phyloP scores from a whole-genome alignment of 1,139 yeast genomes.

The Torulaspora pretoriensis region DNA sequence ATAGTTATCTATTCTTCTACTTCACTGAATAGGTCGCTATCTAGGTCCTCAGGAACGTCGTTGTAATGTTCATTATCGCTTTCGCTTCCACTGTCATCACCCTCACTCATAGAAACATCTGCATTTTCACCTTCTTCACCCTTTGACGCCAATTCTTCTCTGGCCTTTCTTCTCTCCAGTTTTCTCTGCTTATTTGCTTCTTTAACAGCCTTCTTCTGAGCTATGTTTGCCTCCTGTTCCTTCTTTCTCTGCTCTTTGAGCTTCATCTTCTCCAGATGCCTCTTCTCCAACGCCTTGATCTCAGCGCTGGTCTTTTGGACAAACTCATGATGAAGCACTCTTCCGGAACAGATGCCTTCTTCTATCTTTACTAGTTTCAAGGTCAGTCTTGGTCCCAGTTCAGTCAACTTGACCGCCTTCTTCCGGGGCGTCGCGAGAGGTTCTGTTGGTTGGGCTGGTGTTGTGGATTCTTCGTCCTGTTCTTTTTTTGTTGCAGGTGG shows the following conservation, averaged over 20 bases:
- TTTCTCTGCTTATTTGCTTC: constrained; percentile 71
- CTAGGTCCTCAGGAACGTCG: constrained; percentile 42
- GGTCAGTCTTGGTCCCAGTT: constrained; percentile 87
- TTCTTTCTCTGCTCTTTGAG: constrained; percentile 69
- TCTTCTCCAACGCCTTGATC: constrained; percentile 56
- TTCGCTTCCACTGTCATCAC: constrained; percentile 16
- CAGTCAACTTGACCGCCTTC: constrained; percentile 88
- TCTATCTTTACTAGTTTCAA: constrained; percentile 79
- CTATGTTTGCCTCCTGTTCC: constrained; percentile 75
- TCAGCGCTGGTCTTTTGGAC: constrained; percentile 62
- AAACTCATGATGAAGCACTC: constrained; percentile 75
- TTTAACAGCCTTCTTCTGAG: constrained; percentile 69
- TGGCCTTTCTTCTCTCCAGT: constrained; percentile 50
- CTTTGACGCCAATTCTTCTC: constrained; percentile 32
- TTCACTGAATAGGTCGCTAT: constrained; percentile 43
- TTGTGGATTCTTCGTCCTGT: constrained; percentile 16
- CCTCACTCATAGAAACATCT: constrained; percentile 23
- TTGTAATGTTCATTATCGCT: constrained; percentile 32
- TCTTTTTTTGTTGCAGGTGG: neutral
- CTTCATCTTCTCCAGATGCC: constrained; percentile 58
- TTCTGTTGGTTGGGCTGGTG: constrained; percentile 17
- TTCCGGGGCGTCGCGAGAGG: constrained; percentile 44
- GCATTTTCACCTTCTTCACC: constrained; percentile 25
- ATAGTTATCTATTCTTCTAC: constrained; percentile 27
- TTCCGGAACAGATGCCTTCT: constrained; percentile 85